Conservation (phyloP, 2,329 filamentous ascomycete species). For the Penicillium sp. region DNA sequence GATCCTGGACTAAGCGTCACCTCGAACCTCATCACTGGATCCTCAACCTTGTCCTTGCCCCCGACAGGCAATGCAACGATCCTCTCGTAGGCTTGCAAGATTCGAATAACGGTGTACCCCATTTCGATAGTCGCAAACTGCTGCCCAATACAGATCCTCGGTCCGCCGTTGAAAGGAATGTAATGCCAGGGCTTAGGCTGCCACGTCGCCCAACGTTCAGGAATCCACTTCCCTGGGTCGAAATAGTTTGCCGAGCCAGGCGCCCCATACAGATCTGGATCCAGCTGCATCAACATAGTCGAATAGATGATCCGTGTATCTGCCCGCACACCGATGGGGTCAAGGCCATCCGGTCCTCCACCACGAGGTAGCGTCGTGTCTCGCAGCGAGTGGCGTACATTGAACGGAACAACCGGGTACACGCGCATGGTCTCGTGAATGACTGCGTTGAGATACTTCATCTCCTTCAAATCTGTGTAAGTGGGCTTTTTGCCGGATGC, state of each 20-base stretch:
- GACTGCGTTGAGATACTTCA: slow-evolving; percentile 75
- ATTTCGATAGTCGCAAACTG: slow-evolving; percentile 63
- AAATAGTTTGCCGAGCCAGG: slow-evolving; percentile 39
- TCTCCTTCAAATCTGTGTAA: slow-evolving; percentile 80
- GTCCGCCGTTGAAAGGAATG: slow-evolving; percentile 57
- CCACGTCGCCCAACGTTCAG: slow-evolving; percentile 56
- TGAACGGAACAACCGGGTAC: slow-evolving; percentile 78
- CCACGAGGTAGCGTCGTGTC: slow-evolving; percentile 75
- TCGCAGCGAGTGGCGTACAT: slow-evolving; percentile 69
- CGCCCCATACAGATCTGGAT: slow-evolving; percentile 52
- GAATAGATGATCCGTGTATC: slow-evolving; percentile 54
- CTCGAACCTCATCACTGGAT: slow-evolving; percentile 40
- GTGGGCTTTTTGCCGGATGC: slow-evolving; percentile 55
- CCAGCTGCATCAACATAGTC: slow-evolving; percentile 55
- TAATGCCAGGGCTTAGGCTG: slow-evolving; percentile 57
- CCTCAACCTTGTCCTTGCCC: slow-evolving; percentile 36
- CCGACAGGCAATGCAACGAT: slow-evolving; percentile 36
- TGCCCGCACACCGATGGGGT: slow-evolving; percentile 50
- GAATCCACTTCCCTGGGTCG: slow-evolving; percentile 49
- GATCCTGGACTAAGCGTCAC: slow-evolving; percentile 41
- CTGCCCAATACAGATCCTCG: slow-evolving; percentile 59
- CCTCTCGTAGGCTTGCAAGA: slow-evolving; percentile 45
- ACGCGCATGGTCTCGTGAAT: slow-evolving; percentile 78
- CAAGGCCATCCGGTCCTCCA: slow-evolving; percentile 51
- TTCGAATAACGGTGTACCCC: slow-evolving; percentile 51